Conservation (phyloP, 306 rosid species). For the Medicago arabica region DNA sequence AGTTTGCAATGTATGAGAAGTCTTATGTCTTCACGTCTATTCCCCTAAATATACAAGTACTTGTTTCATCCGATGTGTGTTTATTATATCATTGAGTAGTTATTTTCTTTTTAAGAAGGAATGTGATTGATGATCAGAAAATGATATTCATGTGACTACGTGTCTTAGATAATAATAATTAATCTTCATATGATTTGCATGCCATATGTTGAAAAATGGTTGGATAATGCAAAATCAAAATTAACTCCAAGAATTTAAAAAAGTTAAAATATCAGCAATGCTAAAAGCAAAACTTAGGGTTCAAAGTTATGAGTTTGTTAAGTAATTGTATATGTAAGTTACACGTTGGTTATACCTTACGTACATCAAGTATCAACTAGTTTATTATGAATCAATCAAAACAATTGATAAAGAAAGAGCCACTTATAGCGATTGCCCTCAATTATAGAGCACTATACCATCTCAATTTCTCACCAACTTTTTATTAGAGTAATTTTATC, state of each 20-base stretch:
- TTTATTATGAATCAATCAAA: background rate
- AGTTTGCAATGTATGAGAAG: background rate
- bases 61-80: background rate
- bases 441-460: slow-evolving; percentile 43
- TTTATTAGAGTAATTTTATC: slow-evolving; percentile 30
- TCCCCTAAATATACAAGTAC: background rate
- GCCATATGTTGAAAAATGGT: background rate
- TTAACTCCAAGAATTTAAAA: slow-evolving; percentile 23
- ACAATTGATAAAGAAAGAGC: slow-evolving; percentile 1
- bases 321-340: background rate
- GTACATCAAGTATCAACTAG: slow-evolving; percentile 11
- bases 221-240: slow-evolving; percentile 10
- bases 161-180: background rate
- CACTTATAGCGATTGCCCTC: background rate
- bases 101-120: background rate
- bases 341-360: slow-evolving; percentile 11
- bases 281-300: slow-evolving; percentile 27
- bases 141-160: background rate
- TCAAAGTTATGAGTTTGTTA: background rate
- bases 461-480: slow-evolving; percentile 1
- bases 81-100: no score
- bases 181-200: background rate
- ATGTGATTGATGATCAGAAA: background rate
- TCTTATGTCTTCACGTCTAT: background rate
- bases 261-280: slow-evolving; percentile 12